Conservation (phyloP, 441 rosid species). For the Manihot esculenta region DNA sequence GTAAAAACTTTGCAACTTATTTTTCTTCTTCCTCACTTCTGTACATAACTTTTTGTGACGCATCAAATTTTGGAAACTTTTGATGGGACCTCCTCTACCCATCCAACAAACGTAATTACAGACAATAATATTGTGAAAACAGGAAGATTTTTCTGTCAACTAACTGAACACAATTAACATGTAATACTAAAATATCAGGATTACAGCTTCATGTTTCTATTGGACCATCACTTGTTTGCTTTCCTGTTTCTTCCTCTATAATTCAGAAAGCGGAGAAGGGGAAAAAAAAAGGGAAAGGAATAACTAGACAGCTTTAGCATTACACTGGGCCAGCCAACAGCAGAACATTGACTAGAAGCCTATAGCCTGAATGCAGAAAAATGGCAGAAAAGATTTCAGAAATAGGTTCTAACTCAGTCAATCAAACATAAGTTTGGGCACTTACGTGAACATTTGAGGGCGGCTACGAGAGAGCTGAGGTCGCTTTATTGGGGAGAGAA, state of each 20-base stretch:
- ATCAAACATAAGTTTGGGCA: not conserved
- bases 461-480: conserved; percentile 85
- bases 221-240: not conserved
- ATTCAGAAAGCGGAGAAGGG: not conserved
- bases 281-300: not conserved
- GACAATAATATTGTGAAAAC: no score
- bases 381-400: not conserved
- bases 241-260: not conserved
- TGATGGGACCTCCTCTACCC: no score
- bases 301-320: not conserved
- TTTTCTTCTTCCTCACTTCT: no score
- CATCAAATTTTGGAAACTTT: no score
- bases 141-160: no score
- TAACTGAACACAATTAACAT: not conserved
- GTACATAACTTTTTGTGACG: no score
- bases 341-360: conserved; percentile 11
- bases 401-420: conserved; percentile 8
- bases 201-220: not conserved
- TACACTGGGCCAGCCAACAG: conserved; percentile 10
- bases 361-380: conserved; percentile 41
- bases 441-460: conserved; percentile 75
- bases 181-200: not conserved
- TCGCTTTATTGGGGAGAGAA: conserved; percentile 87
- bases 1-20: no score
- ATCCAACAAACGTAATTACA: no score